These are phyloP conservation scores for Trametes cingulata DNA, from an alignment of 768 basidiomycete species.

Conservation along the genomic window DNA sequence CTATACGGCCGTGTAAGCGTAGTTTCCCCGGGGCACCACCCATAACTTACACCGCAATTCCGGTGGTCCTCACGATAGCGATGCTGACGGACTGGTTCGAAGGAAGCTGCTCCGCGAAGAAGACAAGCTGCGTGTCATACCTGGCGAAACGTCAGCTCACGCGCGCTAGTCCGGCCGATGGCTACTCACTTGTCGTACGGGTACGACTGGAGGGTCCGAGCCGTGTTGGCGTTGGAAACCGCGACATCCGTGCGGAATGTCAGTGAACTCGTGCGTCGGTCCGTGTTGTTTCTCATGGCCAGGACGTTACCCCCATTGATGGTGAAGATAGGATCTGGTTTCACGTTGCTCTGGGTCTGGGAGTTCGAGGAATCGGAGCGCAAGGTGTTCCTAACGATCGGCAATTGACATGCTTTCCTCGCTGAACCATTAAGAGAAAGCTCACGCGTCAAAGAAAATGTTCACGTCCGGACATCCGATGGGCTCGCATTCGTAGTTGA, in stretches of 20 bases:
- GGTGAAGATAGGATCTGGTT: slow-evolving; percentile 15
- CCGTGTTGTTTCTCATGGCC: slow-evolving; percentile 2
- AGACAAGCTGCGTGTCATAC: slow-evolving; percentile 10
- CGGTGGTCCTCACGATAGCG: slow-evolving; percentile 8
- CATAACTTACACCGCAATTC: slow-evolving; percentile 23
- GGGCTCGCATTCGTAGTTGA: slow-evolving; percentile 5
- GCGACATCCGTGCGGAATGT: slow-evolving; percentile 18
- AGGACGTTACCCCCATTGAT: slow-evolving; percentile 14
- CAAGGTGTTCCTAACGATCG: slow-evolving; percentile 10
- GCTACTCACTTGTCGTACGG: slow-evolving; percentile 20
- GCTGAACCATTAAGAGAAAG: no score
- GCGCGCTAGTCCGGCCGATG: background rate
- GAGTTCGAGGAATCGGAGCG: background rate
- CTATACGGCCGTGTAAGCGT: no score
- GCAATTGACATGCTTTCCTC: no score
- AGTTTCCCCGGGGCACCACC: no score
- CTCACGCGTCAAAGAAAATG: slow-evolving; percentile 18
- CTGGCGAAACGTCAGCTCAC: background rate
- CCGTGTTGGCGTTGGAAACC: slow-evolving; percentile 11
- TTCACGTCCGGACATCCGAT: slow-evolving; percentile 19
- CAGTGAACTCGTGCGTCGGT: slow-evolving; percentile 11
- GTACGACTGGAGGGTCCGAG: slow-evolving; percentile 18
- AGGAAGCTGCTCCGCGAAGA: slow-evolving; percentile 10
- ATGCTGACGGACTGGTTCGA: slow-evolving; percentile 17
- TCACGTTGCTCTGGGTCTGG: background rate